phyloP scores from a whole-genome alignment of 192 early-diverging fungal genomes.

The Coemansia sp. region DNA sequence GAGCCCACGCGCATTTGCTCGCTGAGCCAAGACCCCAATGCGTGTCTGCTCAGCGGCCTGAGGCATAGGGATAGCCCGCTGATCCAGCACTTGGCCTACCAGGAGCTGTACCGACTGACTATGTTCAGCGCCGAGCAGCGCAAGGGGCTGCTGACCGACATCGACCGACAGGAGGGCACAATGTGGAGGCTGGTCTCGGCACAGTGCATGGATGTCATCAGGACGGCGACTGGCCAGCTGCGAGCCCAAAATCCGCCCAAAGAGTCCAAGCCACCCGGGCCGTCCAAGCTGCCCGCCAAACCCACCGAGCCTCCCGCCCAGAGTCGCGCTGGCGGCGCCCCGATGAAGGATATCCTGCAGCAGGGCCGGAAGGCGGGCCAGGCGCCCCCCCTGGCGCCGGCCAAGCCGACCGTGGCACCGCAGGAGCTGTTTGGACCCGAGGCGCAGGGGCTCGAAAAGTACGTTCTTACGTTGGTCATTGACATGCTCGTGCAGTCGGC shows the following conservation, averaged over 20 bases:
- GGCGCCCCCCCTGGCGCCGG: neutral
- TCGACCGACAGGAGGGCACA: conserved; percentile 32
- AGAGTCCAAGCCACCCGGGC: conserved; percentile 2
- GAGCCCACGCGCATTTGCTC: conserved; percentile 49
- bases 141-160: conserved; percentile 33
- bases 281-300: conserved; percentile 2
- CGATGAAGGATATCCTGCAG: conserved; percentile 38
- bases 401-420: neutral
- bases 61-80: conserved; percentile 17
- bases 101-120: conserved; percentile 44
- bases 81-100: conserved; percentile 47
- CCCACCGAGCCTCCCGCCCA: neutral
- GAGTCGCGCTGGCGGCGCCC: conserved; percentile 24
- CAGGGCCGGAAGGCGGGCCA: conserved; percentile 11
- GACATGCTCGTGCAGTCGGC: conserved; percentile 40
- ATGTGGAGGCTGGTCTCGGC: conserved; percentile 48
- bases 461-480: conserved; percentile 39
- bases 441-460: conserved; percentile 52
- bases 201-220: conserved; percentile 39
- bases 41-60: conserved; percentile 43
- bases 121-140: conserved; percentile 37
- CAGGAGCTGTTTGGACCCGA: conserved; percentile 41
- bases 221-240: conserved; percentile 28
- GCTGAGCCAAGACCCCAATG: conserved; percentile 44
- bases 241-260: conserved; percentile 15